Conservation (phyloP, 805 yeast genomes). For the Spathaspora girioi region DNA sequence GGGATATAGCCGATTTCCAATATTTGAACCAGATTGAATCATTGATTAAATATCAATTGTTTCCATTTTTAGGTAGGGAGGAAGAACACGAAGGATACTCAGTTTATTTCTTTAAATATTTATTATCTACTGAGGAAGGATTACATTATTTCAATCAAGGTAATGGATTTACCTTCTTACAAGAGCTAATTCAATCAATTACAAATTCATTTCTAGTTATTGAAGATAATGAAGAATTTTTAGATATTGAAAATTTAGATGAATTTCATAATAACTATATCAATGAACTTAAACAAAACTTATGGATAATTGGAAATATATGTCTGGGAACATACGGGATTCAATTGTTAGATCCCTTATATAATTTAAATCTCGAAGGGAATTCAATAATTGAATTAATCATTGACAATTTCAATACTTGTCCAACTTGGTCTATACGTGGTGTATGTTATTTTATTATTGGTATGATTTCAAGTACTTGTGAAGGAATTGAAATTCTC, state of each 20-base stretch:
- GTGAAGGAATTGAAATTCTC: conserved; percentile 78
- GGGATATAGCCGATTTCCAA: conserved; percentile 37
- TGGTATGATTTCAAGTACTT: conserved; percentile 69
- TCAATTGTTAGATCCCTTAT: conserved; percentile 33
- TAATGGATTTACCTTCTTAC: conserved; percentile 42
- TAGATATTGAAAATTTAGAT: conserved; percentile 13
- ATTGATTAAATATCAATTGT: conserved; percentile 20
- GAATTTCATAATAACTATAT: conserved; percentile 32
- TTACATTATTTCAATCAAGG: conserved; percentile 48
- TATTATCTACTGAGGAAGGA: conserved; percentile 81
- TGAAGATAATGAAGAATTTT: conserved; percentile 16
- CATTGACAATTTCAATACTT: conserved; percentile 31
- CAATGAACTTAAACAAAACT: conserved; percentile 56
- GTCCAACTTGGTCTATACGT: conserved; percentile 52
- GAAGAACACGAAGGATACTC: conserved; percentile 1
- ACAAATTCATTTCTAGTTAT: conserved; percentile 3
- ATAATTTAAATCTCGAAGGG: conserved; percentile 14
- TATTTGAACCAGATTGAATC: conserved; percentile 49
- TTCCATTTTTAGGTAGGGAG: conserved; percentile 18
- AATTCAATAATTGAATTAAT: conserved; percentile 43
- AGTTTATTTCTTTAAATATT: conserved; percentile 65
- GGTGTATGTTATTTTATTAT: conserved; percentile 77
- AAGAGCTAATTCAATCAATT: conserved; percentile 25
- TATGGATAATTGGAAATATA: conserved; percentile 87
- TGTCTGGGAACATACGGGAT: conserved; percentile 73